Percentiles rank a stretch among this genome's conserved stretches.
Conservation (phyloP, 371 early-diverging fungal species). For the Rhizopus delemar region DNA sequence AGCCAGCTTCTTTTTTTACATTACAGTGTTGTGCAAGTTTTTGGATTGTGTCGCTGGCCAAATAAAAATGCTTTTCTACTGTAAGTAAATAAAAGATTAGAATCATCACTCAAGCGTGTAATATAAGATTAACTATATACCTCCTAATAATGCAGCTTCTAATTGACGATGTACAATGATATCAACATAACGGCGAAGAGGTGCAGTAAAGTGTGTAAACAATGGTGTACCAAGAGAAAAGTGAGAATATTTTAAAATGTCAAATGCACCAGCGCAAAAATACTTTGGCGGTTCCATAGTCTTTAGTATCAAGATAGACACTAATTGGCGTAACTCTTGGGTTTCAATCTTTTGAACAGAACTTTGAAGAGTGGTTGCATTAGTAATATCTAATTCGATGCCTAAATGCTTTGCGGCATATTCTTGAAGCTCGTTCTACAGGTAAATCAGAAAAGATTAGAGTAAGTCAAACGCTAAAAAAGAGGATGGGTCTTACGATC, state of each 20-base stretch:
- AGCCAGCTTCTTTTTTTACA: conserved; percentile 68
- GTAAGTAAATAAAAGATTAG: conserved; percentile 5
- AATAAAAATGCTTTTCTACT: conserved; percentile 56
- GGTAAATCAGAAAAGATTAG: background rate
- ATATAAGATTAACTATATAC: conserved; percentile 5
- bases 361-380: conserved; percentile 58
- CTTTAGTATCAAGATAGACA: conserved; percentile 67
- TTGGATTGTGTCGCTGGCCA: conserved; percentile 51
- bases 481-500: conserved; percentile 35
- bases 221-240: conserved; percentile 76
- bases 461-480: background rate
- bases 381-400: conserved; percentile 48
- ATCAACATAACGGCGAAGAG: conserved; percentile 94
- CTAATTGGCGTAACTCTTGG: conserved; percentile 46
- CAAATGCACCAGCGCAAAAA: conserved; percentile 80
- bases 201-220: conserved; percentile 92
- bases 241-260: conserved; percentile 67
- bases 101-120: background rate
- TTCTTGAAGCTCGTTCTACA: conserved; percentile 35
- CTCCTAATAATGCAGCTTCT: conserved; percentile 27
- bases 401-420: conserved; percentile 56
- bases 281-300: conserved; percentile 86
- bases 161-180: conserved; percentile 91
- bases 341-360: conserved; percentile 69
- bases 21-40: conserved; percentile 73